phyloP scores from a whole-genome alignment of 192 early-diverging fungal species.

The Umbelopsis sp. region DNA sequence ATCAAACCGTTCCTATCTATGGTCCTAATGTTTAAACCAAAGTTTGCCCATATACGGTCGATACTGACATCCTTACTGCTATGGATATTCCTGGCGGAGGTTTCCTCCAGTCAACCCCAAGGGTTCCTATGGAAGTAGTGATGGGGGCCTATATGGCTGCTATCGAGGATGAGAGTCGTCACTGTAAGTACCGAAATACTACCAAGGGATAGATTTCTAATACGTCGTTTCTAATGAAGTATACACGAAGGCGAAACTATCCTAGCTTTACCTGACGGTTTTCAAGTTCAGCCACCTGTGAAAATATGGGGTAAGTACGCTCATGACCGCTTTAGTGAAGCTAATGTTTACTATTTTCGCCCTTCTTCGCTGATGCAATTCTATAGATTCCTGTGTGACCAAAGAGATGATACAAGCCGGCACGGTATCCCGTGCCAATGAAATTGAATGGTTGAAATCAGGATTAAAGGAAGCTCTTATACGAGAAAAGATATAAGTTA shows the following conservation, averaged over 20 bases:
- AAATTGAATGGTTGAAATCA: neutral
- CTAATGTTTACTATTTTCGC: neutral
- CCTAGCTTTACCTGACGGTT: neutral
- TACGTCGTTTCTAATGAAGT: neutral
- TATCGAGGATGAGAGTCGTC: constrained; percentile 24
- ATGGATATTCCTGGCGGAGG: neutral
- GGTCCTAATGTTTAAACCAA: neutral
- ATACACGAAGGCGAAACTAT: neutral
- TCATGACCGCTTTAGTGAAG: no score
- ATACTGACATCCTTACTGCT: constrained; percentile 21
- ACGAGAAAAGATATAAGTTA: neutral
- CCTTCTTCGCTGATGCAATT: neutral
- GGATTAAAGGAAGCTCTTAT: neutral
- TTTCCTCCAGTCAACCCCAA: neutral
- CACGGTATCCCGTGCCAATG: neutral
- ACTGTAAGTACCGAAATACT: neutral
- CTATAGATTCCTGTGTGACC: neutral
- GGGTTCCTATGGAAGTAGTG: constrained; percentile 19
- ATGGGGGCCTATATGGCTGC: constrained; percentile 28
- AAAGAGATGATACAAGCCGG: neutral
- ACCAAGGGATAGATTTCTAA: neutral
- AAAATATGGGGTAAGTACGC: neutral
- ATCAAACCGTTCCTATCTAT: neutral
- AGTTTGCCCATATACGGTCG: constrained; percentile 38
- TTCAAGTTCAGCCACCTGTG: neutral